These are phyloP conservation scores for Metschnikowia santaceciliae DNA, from an alignment of 805 yeast genomes.

Conservation along the genomic window DNA sequence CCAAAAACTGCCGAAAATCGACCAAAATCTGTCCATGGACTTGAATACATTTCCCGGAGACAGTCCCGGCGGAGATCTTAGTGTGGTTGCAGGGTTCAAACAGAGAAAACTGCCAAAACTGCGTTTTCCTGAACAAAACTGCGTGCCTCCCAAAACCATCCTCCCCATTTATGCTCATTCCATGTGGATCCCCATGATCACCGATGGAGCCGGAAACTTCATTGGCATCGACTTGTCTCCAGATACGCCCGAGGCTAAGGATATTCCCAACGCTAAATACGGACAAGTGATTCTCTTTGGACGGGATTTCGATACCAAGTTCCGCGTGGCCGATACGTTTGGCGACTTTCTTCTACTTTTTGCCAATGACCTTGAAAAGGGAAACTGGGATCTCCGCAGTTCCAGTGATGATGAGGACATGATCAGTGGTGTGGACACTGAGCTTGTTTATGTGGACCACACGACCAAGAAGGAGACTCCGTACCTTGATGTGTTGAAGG, in stretches of 20 bases:
- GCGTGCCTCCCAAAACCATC: constrained; percentile 73
- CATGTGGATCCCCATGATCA: constrained; percentile 86
- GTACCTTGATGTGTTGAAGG: constrained; percentile 40
- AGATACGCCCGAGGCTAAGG: constrained; percentile 5
- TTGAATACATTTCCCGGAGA: no score
- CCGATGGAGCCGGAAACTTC: constrained; percentile 88
- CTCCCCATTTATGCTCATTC: constrained; percentile 82
- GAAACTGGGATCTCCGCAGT: constrained; percentile 65
- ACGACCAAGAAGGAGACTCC: constrained; percentile 40
- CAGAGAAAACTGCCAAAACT: background rate
- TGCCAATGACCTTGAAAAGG: constrained; percentile 83
- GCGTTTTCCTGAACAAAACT: constrained; percentile 46
- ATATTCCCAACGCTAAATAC: constrained; percentile 39
- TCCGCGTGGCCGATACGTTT: constrained; percentile 81
- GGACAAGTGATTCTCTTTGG: constrained; percentile 95
- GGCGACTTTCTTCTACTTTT: constrained; percentile 80
- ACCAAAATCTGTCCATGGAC: no score
- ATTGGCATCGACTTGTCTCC: constrained; percentile 74
- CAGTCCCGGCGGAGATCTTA: background rate
- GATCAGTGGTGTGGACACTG: constrained; percentile 59
- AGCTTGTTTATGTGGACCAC: constrained; percentile 64
- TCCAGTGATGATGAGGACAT: constrained; percentile 44
- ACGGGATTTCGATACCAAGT: constrained; percentile 88
- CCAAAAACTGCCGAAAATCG: no score
- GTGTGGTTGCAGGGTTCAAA: background rate